Base-by-base conservation (phyloP, 345 rosid species). In the Syzygium grande region DNA sequence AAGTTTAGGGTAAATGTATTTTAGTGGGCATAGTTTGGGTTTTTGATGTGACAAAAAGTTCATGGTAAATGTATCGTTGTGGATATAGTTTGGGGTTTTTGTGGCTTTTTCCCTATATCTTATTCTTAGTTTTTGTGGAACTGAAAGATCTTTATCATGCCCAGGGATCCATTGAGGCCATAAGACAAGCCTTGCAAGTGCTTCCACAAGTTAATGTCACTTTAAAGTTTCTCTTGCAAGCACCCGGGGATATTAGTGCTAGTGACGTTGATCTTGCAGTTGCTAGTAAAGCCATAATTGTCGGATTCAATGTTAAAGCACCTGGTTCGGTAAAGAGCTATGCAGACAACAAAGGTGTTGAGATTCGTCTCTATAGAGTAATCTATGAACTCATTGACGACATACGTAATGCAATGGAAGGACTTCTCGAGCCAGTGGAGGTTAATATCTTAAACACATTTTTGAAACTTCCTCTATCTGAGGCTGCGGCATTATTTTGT, bases 151-250 rank as follows among this genome's bases (percentile, higher is more conserved):
- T 59, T 25, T 88, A 85, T 91, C 84, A 86, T 90, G 89, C 88
- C 55, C 89, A 98, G 99, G 99, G 99, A 89, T 98, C 99, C 86
- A 94, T 96, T 86, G 99, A 96, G 92, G 99, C 99, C 78, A 93
- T 96, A 79, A 95, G 96, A 91, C 98, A 96, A 93, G 99, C 99
- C 58, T 88, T 98, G 86, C 98, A 93, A 90, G 96, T 92, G 85
- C 98, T 98, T 34, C 99, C 99, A 77, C 99, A 94, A 91, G 96
- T 92, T 88, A 98, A 95, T 86, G 97, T 98, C 63, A 95, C 97
- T 43, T 92, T 96, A 93, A 98, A 96, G 91, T 98, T 96, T 91
- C 94, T 98, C 87, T 90, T 95, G 92, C 94, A 96, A 92, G 99
- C 99, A 52, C 92, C 98, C 11, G 99, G 99, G 88, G 98, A 98